phyloP scores from a whole-genome alignment of 1,284 basidiomycete genomes.

The Malassezia brasiliensis region DNA sequence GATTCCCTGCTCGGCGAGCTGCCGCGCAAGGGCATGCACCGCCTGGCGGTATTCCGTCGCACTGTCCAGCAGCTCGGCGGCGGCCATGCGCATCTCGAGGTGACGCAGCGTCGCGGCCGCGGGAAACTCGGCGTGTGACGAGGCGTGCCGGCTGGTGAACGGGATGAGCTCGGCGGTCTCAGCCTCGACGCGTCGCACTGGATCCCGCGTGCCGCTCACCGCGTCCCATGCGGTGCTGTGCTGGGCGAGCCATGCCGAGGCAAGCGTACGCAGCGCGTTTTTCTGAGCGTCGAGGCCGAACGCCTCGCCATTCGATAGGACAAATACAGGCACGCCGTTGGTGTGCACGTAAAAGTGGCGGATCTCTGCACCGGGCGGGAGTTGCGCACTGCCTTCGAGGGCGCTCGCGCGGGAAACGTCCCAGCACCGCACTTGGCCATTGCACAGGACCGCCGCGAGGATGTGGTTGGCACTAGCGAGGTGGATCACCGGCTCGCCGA shows the following conservation, averaged over 20 bases:
- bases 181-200: constrained; percentile 32
- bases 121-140: constrained; percentile 23
- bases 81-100: constrained; percentile 38
- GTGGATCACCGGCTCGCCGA: constrained; percentile 26
- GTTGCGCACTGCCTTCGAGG: constrained; percentile 25
- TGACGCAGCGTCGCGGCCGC: constrained; percentile 34
- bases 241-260: constrained; percentile 33
- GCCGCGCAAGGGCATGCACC: constrained; percentile 30
- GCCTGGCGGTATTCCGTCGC: constrained; percentile 34
- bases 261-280: constrained; percentile 30
- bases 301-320: constrained; percentile 25
- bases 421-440: constrained; percentile 36
- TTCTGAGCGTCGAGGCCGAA: constrained; percentile 35
- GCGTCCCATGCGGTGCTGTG: constrained; percentile 39
- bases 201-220: constrained; percentile 21
- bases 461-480: constrained; percentile 26
- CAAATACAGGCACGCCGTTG: constrained; percentile 50
- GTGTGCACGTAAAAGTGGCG: constrained; percentile 27
- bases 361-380: constrained; percentile 26
- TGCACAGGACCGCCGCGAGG: constrained; percentile 30
- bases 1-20: constrained; percentile 40
- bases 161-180: constrained; percentile 19
- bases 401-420: constrained; percentile 25
- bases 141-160: constrained; percentile 15
- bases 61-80: constrained; percentile 38